Base-by-base conservation (phyloP, 495 filamentous ascomycete species). In the Hapsidospora chrysogenum region DNA sequence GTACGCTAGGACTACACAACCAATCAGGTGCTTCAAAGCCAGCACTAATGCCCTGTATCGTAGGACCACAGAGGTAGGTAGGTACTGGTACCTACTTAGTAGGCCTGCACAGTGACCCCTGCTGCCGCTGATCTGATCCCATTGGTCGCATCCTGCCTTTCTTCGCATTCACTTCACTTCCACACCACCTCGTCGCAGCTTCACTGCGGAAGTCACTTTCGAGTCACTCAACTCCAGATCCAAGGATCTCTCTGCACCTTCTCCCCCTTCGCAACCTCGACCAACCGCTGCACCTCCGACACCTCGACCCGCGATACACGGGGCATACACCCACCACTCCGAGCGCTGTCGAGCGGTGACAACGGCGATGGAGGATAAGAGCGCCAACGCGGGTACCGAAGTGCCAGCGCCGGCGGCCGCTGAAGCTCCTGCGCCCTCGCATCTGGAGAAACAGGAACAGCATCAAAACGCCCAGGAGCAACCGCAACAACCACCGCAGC, bases 131-230 rank as follows among this genome's bases (percentile, higher is more conserved):
- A 33, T 21, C 31, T 33, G 18, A 33, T 33, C 9, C 18, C 20
- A 33, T 33, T 33, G 31, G 31, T 33, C 31, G 31, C 31, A 33
- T 21, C 31, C 16, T 13, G 18, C n/a, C 31, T 33, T 33, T 33
- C 17, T n/a, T n/a, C n/a, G n/a, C n/a, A n/a, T n/a, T n/a, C n/a
- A n/a, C n/a, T n/a, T n/a, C n/a, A n/a, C n/a, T n/a, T n/a, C n/a
- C n/a, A n/a, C n/a, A n/a, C n/a, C n/a, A n/a, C n/a, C n/a, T n/a
- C n/a, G n/a, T n/a, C n/a, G n/a, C n/a, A n/a, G n/a, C n/a, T n/a
- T n/a, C n/a, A n/a, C n/a, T n/a, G n/a, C n/a, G n/a, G n/a, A 10
- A 17, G 23, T n/a, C 31, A 17, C 18, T 13, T 33, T 33, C 31
- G 17, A 22, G 9, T 26, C 23, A 11, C 16, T 13, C 31, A 33